phyloP scores from a whole-genome alignment of 2,329 filamentous ascomycete species.

The Fusarium poae region DNA sequence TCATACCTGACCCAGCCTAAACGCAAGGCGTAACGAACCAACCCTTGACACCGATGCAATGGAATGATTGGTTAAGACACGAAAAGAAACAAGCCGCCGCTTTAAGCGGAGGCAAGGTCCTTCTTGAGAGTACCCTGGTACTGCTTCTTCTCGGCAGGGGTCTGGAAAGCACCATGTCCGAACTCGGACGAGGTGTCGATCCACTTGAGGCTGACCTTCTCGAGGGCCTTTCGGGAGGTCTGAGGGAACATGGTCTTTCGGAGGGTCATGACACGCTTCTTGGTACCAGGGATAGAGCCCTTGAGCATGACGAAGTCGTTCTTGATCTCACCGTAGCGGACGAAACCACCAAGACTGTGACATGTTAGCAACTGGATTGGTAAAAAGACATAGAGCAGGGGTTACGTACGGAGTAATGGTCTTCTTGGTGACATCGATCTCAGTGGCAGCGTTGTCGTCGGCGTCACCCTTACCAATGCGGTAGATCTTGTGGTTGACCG shows the following conservation, averaged over 20 bases:
- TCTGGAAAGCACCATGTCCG: constrained; percentile 99
- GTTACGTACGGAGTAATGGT: constrained; percentile 95
- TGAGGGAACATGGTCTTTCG: constrained; percentile 99
- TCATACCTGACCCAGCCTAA: constrained; percentile 55
- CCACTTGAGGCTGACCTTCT: constrained; percentile 99
- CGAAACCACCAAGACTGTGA: constrained; percentile 93
- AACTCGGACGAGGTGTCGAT: constrained; percentile 99
- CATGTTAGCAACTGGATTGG: constrained; percentile 51
- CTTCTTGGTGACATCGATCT: constrained; percentile 99
- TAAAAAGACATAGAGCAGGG: not conserved
- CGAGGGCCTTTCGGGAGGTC: constrained; percentile 93
- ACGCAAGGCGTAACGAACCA: constrained; percentile 55
- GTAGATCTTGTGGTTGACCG: constrained; percentile 99
- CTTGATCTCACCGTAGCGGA: constrained; percentile 99
- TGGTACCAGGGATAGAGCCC: constrained; percentile 96
- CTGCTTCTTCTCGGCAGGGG: constrained; percentile 95
- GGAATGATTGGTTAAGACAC: constrained; percentile 55
- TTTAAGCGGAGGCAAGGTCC: constrained; percentile 73
- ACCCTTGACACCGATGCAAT: constrained; percentile 70
- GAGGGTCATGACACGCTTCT: constrained; percentile 99
- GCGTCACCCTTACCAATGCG: constrained; percentile 93
- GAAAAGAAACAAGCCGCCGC: constrained; percentile 56
- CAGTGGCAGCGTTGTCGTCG: constrained; percentile 92
- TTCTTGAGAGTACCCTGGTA: constrained; percentile 99
- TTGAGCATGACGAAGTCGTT: constrained; percentile 99